Percentiles rank a stretch among this genome's conserved stretches.
Evolutionary conservation across 2,329 filamentous ascomycete genomes (phyloP).

Genomic region (Zymoseptoria ardabiliae): DNA sequence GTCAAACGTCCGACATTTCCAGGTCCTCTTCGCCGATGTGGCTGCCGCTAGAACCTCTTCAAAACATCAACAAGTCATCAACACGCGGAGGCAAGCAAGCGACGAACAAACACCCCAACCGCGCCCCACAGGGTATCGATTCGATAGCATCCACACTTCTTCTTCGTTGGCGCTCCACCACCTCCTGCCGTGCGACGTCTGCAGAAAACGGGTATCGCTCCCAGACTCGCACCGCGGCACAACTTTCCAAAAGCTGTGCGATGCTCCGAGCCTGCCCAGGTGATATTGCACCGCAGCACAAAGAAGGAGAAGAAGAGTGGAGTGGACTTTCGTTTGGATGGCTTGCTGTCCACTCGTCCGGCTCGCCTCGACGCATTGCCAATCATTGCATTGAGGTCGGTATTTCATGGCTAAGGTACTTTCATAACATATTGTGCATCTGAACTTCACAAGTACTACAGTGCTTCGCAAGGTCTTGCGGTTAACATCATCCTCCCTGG

Average conservation of each 20-base stretch:
- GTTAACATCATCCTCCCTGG: not conserved
- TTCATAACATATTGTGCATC: not conserved
- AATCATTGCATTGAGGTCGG: not conserved
- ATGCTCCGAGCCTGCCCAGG: not conserved
- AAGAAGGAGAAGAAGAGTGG: not conserved
- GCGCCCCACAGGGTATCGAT: not conserved
- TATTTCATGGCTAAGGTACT: not conserved
- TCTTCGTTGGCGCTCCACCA: not conserved
- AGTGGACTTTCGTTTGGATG: not conserved
- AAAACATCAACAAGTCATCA: not conserved
- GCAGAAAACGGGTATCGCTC: not conserved
- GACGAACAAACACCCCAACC: not conserved
- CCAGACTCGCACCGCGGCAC: not conserved
- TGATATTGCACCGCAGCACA: not conserved
- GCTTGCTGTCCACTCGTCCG: not conserved
- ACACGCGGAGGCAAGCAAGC: not conserved
- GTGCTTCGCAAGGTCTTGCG: not conserved
- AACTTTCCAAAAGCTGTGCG: not conserved
- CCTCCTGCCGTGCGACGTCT: not conserved
- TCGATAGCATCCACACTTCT: not conserved
- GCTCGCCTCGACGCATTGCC: not conserved
- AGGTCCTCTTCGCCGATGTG: not conserved
- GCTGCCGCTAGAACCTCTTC: not conserved
- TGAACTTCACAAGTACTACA: not conserved
- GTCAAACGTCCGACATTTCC: not conserved